Evolutionary conservation across 306 rosid species (phyloP), one percentile per base, ranked within the genome.

Genomic region (Nissolia schottii): DNA sequence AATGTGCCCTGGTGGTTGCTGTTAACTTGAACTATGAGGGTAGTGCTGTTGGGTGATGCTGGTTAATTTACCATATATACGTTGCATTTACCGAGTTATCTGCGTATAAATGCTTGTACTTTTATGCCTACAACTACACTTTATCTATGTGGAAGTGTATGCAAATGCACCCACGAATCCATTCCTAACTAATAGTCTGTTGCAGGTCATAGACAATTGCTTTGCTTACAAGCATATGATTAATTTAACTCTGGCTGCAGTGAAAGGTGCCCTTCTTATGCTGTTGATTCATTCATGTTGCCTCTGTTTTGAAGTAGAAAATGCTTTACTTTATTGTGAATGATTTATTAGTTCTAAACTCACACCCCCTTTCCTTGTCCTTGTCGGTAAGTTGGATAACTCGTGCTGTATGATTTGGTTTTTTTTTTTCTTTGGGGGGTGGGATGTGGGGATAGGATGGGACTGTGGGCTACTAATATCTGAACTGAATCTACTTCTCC

Each of bases 261-360:
- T 35, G 40, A 1, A 58, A 59, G 67, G 71, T 40, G 40, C 67
- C 31, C 48, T 74, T 60, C 80, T 13, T 4, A 28, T 65, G 56
- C 57, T 6, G 23, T 38, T 16, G 27, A 55, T 55, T 43, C 19
- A 27, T 41, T 28, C 40, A 32, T 69, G 67, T 66, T 71, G 74
- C 51, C 35, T 18, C 23, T 66, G 34, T 46, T n/a, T n/a, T 48
- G 32, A 31, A 27, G 50, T 48, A 37, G 51, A 16, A 29, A 65
- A 59, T 24, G 25, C 57, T 65, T 57, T 61, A 29, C 76, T 60
- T 50, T 60, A 62, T 69, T 51, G 6, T 38, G 66, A 20, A 60
- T 19, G 8, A 15, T 29, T 31, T 31, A 71, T 19, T 46, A 29
- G 46, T 43, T 57, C 59, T 37, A 43, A 43, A 40, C 12, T 43